Evolutionary conservation across 257 asterid species (phyloP), one percentile per base, ranked within the genome.

Genomic region (Nicotiana obtusifolia): DNA sequence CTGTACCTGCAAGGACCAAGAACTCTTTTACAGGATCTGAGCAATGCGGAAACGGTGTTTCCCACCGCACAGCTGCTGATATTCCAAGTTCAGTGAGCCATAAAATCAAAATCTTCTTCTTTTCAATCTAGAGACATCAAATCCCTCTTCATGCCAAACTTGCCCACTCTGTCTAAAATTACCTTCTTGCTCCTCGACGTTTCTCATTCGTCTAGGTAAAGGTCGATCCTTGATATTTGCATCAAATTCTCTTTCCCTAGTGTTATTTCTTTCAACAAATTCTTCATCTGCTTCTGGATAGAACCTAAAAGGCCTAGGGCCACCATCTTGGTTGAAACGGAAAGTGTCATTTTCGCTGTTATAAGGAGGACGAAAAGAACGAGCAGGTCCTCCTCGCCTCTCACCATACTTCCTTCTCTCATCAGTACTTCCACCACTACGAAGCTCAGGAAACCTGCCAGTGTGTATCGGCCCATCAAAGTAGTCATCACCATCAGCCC

Each of bases 211-310:
- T 81, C 97, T 86, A 0, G 90, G 82, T 33, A 81, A 84, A 41
- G 91, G 82, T 22, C 91, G 89, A 77, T 83, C 89, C 91, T 95
- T 90, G 57, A 91, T 76, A 73, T 84, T 88, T 57, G 92, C 97
- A 69, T 90, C 95, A 86, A 91, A 94, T 76, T 91, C 98, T 87
- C 97, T 95, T 31, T 93, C 95, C 76, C 92, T 87, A 81, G 85
- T 83, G 59, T 85, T 85, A 83, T 85, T 88, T 88, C 98, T 91
- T n/a, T 89, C 96, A 22, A 88, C 87, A 82, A 87, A 90, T 68
- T 89, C 96, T 4, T 86, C 17, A 71, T 92, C 96, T 17, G 65
- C 83, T 24, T 92, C 96, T 0, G 92, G 86, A 86, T 90, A 85
- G 84, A 90, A 92, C 84, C 97, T 86, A 85, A 83, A 90, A 30